A percentile compares a stretch with the other conserved stretches of the same genome.
Conservation (phyloP, 2,329 filamentous ascomycete genomes). For the Periconia macrospinosa region DNA sequence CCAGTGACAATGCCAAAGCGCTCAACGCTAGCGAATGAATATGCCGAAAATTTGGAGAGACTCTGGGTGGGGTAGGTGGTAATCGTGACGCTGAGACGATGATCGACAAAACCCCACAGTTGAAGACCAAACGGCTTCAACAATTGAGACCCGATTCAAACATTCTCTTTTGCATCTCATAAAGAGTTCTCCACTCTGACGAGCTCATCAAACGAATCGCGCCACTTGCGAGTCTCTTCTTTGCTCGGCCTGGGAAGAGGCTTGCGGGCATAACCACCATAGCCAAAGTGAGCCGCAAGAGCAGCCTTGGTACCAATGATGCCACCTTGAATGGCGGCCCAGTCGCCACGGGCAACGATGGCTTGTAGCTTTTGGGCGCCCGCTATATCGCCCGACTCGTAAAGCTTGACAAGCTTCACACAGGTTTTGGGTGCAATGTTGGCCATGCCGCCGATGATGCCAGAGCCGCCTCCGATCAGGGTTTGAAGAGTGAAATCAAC, state of each 20-base stretch:
- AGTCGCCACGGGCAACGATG: conserved; percentile 67
- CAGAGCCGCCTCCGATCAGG: conserved; percentile 69
- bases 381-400: conserved; percentile 59
- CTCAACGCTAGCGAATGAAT: background rate
- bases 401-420: conserved; percentile 63
- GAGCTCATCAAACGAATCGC: conserved; percentile 49
- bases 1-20: background rate
- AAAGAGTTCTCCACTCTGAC: conserved; percentile 46
- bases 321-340: conserved; percentile 69
- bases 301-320: conserved; percentile 71
- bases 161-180: conserved; percentile 12
- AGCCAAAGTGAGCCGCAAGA: conserved; percentile 64
- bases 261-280: conserved; percentile 64
- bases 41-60: background rate
- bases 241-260: conserved; percentile 57
- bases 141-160: too few species aligned
- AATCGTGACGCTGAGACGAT: too few species aligned
- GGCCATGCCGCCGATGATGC: conserved; percentile 71
- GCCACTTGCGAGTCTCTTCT: conserved; percentile 44
- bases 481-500: conserved; percentile 75
- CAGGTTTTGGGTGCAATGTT: conserved; percentile 71
- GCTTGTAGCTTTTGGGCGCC: conserved; percentile 68
- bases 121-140: too few species aligned
- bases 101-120: too few species aligned
- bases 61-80: too few species aligned